Base-by-base conservation (phyloP, 2,329 filamentous ascomycete species). In the Chaetomium strumarium region DNA sequence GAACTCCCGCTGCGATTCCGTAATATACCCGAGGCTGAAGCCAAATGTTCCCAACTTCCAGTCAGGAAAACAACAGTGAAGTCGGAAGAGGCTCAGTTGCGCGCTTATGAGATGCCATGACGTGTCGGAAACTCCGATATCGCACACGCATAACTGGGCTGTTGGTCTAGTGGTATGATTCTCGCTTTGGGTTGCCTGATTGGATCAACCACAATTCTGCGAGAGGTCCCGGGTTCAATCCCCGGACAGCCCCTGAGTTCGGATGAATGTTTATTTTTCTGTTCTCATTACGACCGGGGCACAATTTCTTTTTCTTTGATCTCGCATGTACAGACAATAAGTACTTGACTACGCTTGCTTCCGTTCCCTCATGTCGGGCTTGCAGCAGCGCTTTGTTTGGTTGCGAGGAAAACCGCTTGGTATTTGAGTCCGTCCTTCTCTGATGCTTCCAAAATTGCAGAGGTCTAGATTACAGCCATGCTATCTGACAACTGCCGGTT, bases 141-240 rank as follows among this genome's bases (percentile, higher is more conserved):
- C 50, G 53, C 53, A 55, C 49, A 40, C 19, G 24, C 16, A 36
- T 33, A 17, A 13, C n/a, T 6, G 53, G 53, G 53, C 56, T 58
- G 55, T 58, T 69, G 66, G 67, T 69, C 66, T 68, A 69, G 68
- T 63, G 65, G 67, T 68, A 70, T 69, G 66, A 69, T 70, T 68
- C 67, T 69, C 65, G 67, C 68, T 69, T 68, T 67, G 66, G 66
- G 66, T 61, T 43, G 10, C 46, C 29, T 41, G 20, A 48, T 41
- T n/a, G 30, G 42, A 20, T 9, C 1, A 14, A 37, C 7, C 11
- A 7, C 3, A n/a, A 13, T 41, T 24, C 30, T 70, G 68, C 68
- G 67, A 68, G 68, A 69, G 68, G 68, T 69, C 68, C 68, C 68
- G 67, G 67, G 68, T 70, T 70, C 68, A 66, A 70, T 68, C 66